Conservation (phyloP, 2,329 filamentous ascomycete genomes). For the Coniochaeta prunicola region DNA sequence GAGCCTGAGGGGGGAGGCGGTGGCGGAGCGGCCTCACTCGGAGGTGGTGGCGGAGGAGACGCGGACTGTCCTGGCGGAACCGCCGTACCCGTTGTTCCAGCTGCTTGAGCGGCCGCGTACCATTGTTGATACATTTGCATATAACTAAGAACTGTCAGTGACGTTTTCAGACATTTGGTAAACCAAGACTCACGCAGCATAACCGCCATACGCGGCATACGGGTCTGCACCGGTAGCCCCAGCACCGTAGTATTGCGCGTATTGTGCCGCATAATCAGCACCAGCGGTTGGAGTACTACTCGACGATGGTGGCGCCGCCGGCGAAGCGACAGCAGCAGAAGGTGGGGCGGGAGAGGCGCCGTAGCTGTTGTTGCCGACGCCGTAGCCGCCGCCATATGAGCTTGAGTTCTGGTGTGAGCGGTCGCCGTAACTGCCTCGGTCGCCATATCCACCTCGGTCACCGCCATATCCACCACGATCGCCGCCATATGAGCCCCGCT, state of each 20-base stretch:
- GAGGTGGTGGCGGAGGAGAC: slow-evolving; percentile 53
- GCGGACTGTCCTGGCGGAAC: slow-evolving; percentile 39
- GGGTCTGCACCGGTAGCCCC: slow-evolving; percentile 43
- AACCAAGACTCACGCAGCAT: slow-evolving; percentile 53
- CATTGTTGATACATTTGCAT: slow-evolving; percentile 70
- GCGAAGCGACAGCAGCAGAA: slow-evolving; percentile 26
- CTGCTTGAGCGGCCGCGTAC: slow-evolving; percentile 44
- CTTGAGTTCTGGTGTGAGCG: slow-evolving; percentile 33
- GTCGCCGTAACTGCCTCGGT: slow-evolving; percentile 35
- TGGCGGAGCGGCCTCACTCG: slow-evolving; percentile 54
- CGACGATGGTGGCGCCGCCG: slow-evolving; percentile 30
- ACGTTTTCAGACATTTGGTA: slow-evolving; percentile 14
- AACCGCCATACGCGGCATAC: slow-evolving; percentile 87
- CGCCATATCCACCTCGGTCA: slow-evolving; percentile 14
- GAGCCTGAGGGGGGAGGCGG: slow-evolving; percentile 50
- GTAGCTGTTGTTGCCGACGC: slow-evolving; percentile 10
- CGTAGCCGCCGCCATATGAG: slow-evolving; percentile 24
- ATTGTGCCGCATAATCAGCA: slow-evolving; percentile 70
- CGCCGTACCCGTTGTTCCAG: slow-evolving; percentile 36
- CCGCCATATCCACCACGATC: slow-evolving; percentile 17
- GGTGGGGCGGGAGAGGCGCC: slow-evolving; percentile 32
- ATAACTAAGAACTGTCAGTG: slow-evolving; percentile 33
- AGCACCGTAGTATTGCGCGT: slow-evolving; percentile 70
- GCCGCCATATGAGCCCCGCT: slow-evolving; percentile 25
- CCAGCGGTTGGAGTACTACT: slow-evolving; percentile 33